These are phyloP conservation scores for Linnemannia exigua DNA, from an alignment of 192 early-diverging fungal genomes.

Conservation along the genomic window DNA sequence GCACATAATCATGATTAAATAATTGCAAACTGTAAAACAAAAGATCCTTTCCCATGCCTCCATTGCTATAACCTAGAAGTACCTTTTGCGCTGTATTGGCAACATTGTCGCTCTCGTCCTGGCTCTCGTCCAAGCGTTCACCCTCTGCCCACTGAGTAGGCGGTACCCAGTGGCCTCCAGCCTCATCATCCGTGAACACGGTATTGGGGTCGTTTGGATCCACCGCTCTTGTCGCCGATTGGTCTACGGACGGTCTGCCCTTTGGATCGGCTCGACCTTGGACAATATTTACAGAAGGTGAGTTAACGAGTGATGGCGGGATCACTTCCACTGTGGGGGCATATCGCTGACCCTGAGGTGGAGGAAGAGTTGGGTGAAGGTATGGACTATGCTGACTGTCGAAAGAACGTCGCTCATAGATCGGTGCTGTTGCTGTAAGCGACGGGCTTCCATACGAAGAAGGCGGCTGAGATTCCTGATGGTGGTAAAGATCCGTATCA, in stretches of 20 bases:
- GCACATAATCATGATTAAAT: background rate
- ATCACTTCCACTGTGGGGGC: background rate
- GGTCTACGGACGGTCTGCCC: conserved; percentile 11
- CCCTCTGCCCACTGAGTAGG: conserved; percentile 38
- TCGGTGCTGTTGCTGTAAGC: conserved; percentile 6
- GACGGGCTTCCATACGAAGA: conserved; percentile 18
- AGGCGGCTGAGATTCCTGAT: conserved; percentile 32
- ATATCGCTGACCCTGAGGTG: background rate
- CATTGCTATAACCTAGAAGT: background rate
- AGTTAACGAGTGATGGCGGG: background rate
- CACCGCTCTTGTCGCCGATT: background rate
- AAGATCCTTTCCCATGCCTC: background rate
- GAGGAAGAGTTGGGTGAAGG: background rate
- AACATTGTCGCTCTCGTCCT: conserved; percentile 44
- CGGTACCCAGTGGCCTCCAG: conserved; percentile 7
- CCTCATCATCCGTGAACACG: conserved; percentile 26
- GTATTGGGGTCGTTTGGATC: background rate
- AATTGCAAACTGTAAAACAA: background rate
- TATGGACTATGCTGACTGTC: conserved; percentile 33
- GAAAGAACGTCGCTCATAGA: conserved; percentile 27
- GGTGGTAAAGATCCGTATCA: background rate
- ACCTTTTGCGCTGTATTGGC: conserved; percentile 30
- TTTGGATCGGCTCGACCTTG: background rate
- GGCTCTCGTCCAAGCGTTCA: conserved; percentile 49
- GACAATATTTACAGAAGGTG: background rate